A percentile compares a stretch with the other conserved stretches of the same genome.
Evolutionary conservation across 306 rosid species (phyloP).

Genomic region (Rosa persica): DNA sequence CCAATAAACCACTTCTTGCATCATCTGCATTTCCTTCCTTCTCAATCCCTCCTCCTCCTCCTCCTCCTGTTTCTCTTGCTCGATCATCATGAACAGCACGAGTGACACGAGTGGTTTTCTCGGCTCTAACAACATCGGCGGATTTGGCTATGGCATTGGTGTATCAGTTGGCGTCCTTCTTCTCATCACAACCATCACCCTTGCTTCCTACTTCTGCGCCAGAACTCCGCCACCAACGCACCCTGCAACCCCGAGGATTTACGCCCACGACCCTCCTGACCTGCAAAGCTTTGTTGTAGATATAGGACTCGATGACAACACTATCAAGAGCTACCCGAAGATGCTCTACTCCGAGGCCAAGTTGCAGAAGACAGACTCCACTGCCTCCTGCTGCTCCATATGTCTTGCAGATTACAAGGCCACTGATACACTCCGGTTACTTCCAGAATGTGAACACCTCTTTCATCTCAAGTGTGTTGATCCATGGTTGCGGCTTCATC

Average conservation of each 20-base stretch:
- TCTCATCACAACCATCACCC: constrained; percentile 78
- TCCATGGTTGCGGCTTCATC: constrained; percentile 82
- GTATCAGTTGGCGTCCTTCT: constrained; percentile 78
- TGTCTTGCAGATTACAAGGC: constrained; percentile 77
- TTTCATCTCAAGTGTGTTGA: constrained; percentile 78
- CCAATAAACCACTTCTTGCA: constrained; percentile 8
- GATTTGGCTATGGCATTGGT: constrained; percentile 85
- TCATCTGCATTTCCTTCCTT: constrained; percentile 14
- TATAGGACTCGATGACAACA: constrained; percentile 68
- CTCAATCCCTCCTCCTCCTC: constrained; percentile 9
- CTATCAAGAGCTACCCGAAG: constrained; percentile 67
- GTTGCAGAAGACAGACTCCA: constrained; percentile 39
- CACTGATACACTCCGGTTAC: constrained; percentile 49
- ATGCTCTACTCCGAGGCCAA: constrained; percentile 68
- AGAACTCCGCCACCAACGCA: constrained; percentile 33
- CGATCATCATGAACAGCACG: constrained; percentile 43
- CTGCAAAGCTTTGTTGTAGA: constrained; percentile 47
- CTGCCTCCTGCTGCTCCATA: constrained; percentile 70
- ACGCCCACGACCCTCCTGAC: constrained; percentile 16
- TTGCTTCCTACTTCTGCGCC: constrained; percentile 83
- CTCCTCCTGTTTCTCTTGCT: background rate
- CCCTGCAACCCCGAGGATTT: constrained; percentile 15
- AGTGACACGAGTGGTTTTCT: constrained; percentile 49
- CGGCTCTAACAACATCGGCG: constrained; percentile 55
- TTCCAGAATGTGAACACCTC: constrained; percentile 83